phyloP scores from a whole-genome alignment of 139 green algal genomes.

The Choricystis sp. region DNA sequence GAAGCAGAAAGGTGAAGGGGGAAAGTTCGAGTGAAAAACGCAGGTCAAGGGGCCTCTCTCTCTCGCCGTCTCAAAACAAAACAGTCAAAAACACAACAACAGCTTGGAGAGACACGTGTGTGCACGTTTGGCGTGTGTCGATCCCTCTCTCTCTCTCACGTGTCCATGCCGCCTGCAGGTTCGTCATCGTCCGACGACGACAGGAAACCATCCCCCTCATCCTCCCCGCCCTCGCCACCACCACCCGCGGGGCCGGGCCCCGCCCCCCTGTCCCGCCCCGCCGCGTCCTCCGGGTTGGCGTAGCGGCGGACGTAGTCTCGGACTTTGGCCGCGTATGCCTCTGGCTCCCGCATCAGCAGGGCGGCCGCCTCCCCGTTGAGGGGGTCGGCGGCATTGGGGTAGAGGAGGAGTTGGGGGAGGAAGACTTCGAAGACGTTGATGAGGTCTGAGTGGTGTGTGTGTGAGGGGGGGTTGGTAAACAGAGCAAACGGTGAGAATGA shows the following conservation, averaged over 20 bases:
- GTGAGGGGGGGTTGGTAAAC: neutral
- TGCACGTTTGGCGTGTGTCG: too few species aligned
- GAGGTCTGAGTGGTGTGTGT: constrained; percentile 49
- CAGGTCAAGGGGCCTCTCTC: too few species aligned
- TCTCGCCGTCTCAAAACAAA: neutral
- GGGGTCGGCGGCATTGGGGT: constrained; percentile 94
- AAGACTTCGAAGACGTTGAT: constrained; percentile 99
- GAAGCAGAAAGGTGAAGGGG: too few species aligned
- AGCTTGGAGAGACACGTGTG: too few species aligned
- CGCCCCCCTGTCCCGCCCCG: constrained; percentile 3
- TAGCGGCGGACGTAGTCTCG: constrained; percentile 47
- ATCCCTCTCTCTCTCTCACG: neutral
- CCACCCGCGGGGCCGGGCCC: constrained; percentile 6
- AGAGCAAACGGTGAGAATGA: neutral
- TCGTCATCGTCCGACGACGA: neutral
- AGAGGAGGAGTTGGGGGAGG: constrained; percentile 94
- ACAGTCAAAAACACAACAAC: neutral
- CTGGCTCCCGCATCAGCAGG: constrained; percentile 89
- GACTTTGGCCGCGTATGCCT: constrained; percentile 80
- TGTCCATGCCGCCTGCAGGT: neutral
- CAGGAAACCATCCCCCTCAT: neutral
- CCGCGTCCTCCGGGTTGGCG: constrained; percentile 31
- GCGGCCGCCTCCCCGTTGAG: constrained; percentile 95
- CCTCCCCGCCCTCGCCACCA: constrained; percentile 8
- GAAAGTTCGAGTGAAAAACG: too few species aligned